Conservation (phyloP, 2,329 filamentous ascomycete genomes). For the Aspergillus cejpii region DNA sequence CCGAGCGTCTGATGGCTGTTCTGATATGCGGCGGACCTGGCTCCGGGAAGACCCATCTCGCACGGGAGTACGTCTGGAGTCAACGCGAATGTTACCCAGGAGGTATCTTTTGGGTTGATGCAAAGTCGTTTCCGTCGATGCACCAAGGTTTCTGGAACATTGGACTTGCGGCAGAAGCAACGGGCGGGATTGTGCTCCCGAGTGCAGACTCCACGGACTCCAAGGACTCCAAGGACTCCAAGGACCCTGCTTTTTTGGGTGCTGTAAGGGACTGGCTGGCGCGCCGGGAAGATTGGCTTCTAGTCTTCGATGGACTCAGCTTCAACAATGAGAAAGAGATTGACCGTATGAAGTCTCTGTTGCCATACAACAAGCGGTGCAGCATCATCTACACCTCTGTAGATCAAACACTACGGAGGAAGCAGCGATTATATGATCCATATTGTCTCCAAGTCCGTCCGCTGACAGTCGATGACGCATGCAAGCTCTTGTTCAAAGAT, state of each 20-base stretch:
- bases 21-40: slow-evolving; percentile 60
- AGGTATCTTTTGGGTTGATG: slow-evolving; percentile 64
- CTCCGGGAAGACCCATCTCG: slow-evolving; percentile 62
- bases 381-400: slow-evolving; percentile 64
- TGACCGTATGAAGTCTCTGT: slow-evolving; percentile 49
- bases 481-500: slow-evolving; percentile 56
- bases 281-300: slow-evolving; percentile 56
- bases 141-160: slow-evolving; percentile 61
- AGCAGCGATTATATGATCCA: slow-evolving; percentile 55
- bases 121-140: slow-evolving; percentile 53
- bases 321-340: slow-evolving; percentile 52
- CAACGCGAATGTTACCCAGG: slow-evolving; percentile 56
- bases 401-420: slow-evolving; percentile 50
- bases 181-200: slow-evolving; percentile 38
- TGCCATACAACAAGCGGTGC: slow-evolving; percentile 58
- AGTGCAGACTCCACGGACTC: slow-evolving; percentile 38
- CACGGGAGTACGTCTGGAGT: slow-evolving; percentile 59
- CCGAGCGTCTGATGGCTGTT: slow-evolving; percentile 56
- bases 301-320: slow-evolving; percentile 61
- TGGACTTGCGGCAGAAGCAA: slow-evolving; percentile 51
- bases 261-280: slow-evolving; percentile 58
- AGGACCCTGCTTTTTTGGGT: slow-evolving; percentile 50
- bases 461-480: slow-evolving; percentile 53
- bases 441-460: slow-evolving; percentile 51
- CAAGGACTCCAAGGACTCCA: slow-evolving; percentile 44